Base-by-base conservation (phyloP, 805 yeast genomes). In the Jamesozyma rosinii region DNA sequence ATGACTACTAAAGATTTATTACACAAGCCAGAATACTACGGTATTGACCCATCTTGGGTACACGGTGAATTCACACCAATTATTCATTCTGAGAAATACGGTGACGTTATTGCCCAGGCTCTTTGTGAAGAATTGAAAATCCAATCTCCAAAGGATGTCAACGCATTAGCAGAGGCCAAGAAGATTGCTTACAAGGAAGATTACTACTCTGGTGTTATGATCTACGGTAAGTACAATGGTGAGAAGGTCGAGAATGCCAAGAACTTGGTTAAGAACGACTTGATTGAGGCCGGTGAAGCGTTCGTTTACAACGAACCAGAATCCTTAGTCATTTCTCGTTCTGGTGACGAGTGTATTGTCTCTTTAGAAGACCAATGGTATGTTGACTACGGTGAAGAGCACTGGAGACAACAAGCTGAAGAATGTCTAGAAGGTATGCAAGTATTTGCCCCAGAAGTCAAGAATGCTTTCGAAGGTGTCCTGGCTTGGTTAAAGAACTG, bases 351-450 rank as follows among this genome's bases (percentile, higher is more conserved):
- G 46, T 92, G 98, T 75, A 80, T 90, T 56, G 98, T 92, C 34
- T 87, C 97, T 5, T 76, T 92, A 41, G 97, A 94, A 69, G 97
- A 92, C 68, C 98, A 92, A 72, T 92, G 98, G 98, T 92, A 79
- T 66, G 76, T 86, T 56, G 97, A 92, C 64, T 92, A 92, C 59
- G 98, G 98, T 74, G 98, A 92, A 75, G 86, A 77, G 54, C 53
- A 68, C 14, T 92, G 98, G 98, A 85, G 83, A 61, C 66, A 71
- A 14, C 77, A 76, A 61, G 94, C 96, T 42, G 68, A 79, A 49
- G 92, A 83, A 55, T 83, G 95, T 63, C 74, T 92, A 48, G 73
- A 72, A 38, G 62, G 66, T 46, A 80, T 92, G 90, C 76, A 83
- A 63, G 75, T 89, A 10, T 90, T 76, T 71, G 73, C 81, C 42